Percentiles rank a stretch among this genome's conserved stretches.
These are phyloP conservation scores for Neurospora terricola DNA, from an alignment of 495 filamentous ascomycete genomes.

Conservation along the genomic window DNA sequence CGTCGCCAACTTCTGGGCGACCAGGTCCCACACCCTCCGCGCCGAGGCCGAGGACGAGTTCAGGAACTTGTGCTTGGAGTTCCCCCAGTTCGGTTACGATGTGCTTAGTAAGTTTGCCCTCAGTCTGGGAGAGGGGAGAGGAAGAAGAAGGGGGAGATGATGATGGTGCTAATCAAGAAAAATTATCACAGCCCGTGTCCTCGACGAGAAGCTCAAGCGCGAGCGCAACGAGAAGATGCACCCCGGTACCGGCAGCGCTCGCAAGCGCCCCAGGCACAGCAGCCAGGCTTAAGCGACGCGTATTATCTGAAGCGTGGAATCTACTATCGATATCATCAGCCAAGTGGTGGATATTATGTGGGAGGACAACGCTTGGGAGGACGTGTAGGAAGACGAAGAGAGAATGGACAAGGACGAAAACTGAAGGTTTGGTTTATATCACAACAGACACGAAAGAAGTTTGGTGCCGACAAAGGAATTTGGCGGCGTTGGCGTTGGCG, in stretches of 20 bases:
- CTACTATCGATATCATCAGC: neutral
- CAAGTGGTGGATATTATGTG: neutral
- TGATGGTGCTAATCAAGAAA: neutral
- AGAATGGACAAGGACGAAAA: neutral
- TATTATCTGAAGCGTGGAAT: neutral
- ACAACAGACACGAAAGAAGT: neutral
- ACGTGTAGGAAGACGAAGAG: neutral
- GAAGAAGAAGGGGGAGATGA: too few relatives aligned
- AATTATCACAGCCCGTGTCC: conserved; percentile 43
- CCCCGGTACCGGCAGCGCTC: conserved; percentile 33
- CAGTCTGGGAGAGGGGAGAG: too few relatives aligned
- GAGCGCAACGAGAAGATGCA: conserved; percentile 44
- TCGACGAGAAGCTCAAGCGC: conserved; percentile 51
- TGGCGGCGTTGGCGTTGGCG: neutral
- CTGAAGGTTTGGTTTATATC: neutral
- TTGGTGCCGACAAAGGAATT: neutral
- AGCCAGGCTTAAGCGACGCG: conserved; percentile 10
- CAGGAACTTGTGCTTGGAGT: conserved; percentile 71
- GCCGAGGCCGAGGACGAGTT: conserved; percentile 79
- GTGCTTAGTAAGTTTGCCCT: conserved; percentile 58
- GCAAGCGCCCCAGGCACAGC: conserved; percentile 43
- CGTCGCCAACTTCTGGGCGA: conserved; percentile 86
- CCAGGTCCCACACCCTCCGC: conserved; percentile 65
- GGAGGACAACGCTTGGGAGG: neutral
- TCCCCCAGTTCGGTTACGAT: conserved; percentile 84